Evolutionary conservation across 345 rosid species (phyloP), one percentile per base, ranked within the genome.

Genomic region (Schrenkiella parvula): DNA sequence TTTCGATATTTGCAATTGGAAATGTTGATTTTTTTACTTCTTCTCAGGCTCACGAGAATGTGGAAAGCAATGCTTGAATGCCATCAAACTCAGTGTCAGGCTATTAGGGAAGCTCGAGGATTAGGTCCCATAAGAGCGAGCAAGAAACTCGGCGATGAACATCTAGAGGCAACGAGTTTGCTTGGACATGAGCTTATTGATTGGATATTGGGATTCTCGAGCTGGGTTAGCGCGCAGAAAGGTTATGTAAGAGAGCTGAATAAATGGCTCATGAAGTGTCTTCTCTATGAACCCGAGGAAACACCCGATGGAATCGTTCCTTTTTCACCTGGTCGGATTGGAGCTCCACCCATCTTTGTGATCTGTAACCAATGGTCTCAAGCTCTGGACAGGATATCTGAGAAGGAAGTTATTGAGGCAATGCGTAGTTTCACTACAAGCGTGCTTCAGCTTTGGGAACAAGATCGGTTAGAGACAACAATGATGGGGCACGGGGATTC

Each of bases 301-400:
- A 95, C 97, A 19, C 62, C 91, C 0, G 98, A 95, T 79, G 99
- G 98, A 5, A 70, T 82, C 18, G 88, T 13, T 62, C 99, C 99
- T 62, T 92, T 90, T 70, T 95, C 99, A 2, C 99, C 99, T 13
- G 90, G 99, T 65, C 83, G 98, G 66, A 66, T 95, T 2, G 98
- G 98, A 31, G 99, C 99, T 21, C 99, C 99, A 26, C 83, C 88
- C 0, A 84, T 95, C 15, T 95, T 95, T 54, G 96, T 95, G 25
- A 88, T 95, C 37, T 95, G 99, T 77, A 82, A 95, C 79, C 99
- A 90, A 71, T 95, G 99, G 99, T 83, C 93, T 31, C 91, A 89
- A 79, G 87, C 90, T 68, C 32, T 95, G 73, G 91, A 84, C 2
- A 77, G 89, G 51, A 80, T 90, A 80, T 88, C 96, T 1, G 99